Evolutionary conservation across 2,329 filamentous ascomycete species (phyloP).

Genomic region (Colletotrichum sp.): DNA sequence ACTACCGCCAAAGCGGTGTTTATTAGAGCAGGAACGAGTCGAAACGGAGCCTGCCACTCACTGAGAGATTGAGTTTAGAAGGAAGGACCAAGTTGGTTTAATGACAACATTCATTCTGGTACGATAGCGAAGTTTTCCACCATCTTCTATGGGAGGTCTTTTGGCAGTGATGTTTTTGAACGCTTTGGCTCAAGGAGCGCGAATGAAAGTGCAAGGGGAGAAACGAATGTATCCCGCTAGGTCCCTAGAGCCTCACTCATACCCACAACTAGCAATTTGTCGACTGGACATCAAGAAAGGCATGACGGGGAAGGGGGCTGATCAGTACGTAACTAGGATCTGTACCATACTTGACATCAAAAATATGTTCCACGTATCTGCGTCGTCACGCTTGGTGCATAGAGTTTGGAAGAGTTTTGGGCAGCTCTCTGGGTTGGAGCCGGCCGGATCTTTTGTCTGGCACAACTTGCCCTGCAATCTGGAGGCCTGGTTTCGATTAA

Average conservation of each 20-base stretch:
- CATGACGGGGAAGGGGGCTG: not conserved
- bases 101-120: not conserved
- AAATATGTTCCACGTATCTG: not conserved
- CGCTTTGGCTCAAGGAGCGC: not conserved
- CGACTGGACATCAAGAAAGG: not conserved
- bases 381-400: not conserved
- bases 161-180: not conserved
- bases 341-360: not conserved
- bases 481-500: no score
- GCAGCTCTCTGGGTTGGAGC: not conserved
- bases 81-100: not conserved
- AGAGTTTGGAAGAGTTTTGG: not conserved
- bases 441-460: not conserved
- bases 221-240: not conserved
- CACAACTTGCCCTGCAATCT: not conserved
- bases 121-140: not conserved
- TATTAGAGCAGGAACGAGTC: conserved; percentile 22
- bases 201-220: not conserved
- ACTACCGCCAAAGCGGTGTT: conserved; percentile 53
- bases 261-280: not conserved
- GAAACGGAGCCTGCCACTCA: not conserved
- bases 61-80: not conserved
- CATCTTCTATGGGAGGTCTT: not conserved
- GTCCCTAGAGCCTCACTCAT: not conserved
- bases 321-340: not conserved